These are phyloP conservation scores for Exophiala sp. DNA, from an alignment of 2,329 filamentous ascomycete species.

Conservation along the genomic window DNA sequence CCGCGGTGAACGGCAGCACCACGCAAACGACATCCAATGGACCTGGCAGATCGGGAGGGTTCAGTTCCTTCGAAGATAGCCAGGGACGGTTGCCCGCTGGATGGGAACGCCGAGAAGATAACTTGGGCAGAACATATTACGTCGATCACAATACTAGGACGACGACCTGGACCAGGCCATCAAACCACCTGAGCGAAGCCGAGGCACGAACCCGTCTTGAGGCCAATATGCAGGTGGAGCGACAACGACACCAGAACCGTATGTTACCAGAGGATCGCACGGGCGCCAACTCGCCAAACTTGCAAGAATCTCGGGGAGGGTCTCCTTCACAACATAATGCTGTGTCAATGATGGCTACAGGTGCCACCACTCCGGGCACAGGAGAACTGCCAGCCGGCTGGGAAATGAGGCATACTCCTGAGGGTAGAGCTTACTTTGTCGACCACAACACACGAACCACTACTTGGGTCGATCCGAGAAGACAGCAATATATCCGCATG, in stretches of 20 bases:
- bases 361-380: constrained; percentile 82
- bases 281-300: constrained; percentile 81
- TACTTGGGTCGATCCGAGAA: constrained; percentile 94
- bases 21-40: constrained; percentile 32
- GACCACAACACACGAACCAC: constrained; percentile 98
- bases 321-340: constrained; percentile 42
- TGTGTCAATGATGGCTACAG: constrained; percentile 87
- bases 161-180: constrained; percentile 91
- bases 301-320: constrained; percentile 48
- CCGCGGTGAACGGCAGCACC: constrained; percentile 37
- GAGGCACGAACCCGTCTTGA: constrained; percentile 75
- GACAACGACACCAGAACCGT: constrained; percentile 87
- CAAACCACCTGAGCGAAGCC: constrained; percentile 67
- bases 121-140: constrained; percentile 91
- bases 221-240: constrained; percentile 86
- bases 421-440: constrained; percentile 92
- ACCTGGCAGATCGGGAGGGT: constrained; percentile 47
- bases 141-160: constrained; percentile 96
- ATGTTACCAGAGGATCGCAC: constrained; percentile 94
- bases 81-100: constrained; percentile 86
- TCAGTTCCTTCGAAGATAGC: constrained; percentile 94
- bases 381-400: constrained; percentile 92
- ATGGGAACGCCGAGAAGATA: constrained; percentile 95
- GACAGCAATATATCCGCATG: constrained; percentile 98
- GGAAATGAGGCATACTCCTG: constrained; percentile 93